These are phyloP conservation scores for Amoebophrya sp. DNA, from an alignment of 169 alveolate species.

Conservation along the genomic window DNA sequence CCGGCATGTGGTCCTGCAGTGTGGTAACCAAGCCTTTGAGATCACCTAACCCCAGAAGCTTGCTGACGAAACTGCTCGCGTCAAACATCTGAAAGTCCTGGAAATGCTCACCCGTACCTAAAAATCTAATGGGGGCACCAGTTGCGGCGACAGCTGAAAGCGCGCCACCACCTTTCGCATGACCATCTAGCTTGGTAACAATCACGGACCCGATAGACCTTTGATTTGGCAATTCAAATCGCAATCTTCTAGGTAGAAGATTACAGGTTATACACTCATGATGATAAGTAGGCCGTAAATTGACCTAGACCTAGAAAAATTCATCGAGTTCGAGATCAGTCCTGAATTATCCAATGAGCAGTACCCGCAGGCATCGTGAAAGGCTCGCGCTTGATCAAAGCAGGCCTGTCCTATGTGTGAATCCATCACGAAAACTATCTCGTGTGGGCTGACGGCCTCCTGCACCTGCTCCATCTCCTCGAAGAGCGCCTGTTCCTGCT, in stretches of 20 bases:
- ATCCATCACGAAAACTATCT: conserved; percentile 94
- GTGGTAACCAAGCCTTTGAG: conserved; percentile 76
- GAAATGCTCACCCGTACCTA: conserved; percentile 99
- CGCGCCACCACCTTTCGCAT: conserved; percentile 99
- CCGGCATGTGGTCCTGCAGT: not conserved
- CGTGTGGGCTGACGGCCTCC: conserved; percentile 91
- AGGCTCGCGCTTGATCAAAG: conserved; percentile 97
- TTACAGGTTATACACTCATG: too few relatives aligned
- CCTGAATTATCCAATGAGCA: too few relatives aligned
- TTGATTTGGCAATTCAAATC: too few relatives aligned
- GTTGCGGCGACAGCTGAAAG: conserved; percentile 96
- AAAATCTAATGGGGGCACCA: conserved; percentile 82
- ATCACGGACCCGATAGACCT: conserved; percentile 64
- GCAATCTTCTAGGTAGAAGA: too few relatives aligned
- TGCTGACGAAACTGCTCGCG: conserved; percentile 91
- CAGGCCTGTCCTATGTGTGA: conserved; percentile 99
- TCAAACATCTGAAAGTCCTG: conserved; percentile 96
- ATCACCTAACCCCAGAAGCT: conserved; percentile 95
- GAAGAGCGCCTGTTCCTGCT: conserved; percentile 95
- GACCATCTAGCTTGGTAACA: conserved; percentile 99
- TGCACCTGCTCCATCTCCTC: conserved; percentile 97
- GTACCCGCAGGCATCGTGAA: conserved; percentile 70
- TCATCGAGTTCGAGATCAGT: too few relatives aligned
- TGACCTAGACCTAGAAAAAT: too few relatives aligned
- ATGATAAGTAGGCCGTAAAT: too few relatives aligned